Percentiles rank a stretch among this genome's conserved stretches.
phyloP scores from a whole-genome alignment of 768 basidiomycete genomes.

The Leccinum variicolor region DNA sequence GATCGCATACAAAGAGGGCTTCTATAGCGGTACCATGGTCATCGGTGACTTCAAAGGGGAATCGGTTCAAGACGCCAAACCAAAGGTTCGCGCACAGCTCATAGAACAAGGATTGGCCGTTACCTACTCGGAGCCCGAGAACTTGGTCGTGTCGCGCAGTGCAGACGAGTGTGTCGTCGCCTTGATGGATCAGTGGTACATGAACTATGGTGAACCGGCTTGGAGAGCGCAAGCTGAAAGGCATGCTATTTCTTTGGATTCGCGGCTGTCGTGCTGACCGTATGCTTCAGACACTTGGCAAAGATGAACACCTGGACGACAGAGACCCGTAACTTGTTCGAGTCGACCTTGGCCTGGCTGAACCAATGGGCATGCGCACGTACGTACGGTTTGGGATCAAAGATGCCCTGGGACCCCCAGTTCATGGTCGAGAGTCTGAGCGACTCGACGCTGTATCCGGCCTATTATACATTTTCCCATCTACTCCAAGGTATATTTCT shows the following conservation, averaged over 20 bases:
- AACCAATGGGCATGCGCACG: constrained; percentile 99
- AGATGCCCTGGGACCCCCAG: constrained; percentile 93
- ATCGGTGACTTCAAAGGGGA: constrained; percentile 89
- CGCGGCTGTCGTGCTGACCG: constrained; percentile 1
- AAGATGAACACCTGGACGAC: constrained; percentile 86
- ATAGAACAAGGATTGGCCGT: constrained; percentile 77
- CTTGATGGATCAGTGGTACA: constrained; percentile 98
- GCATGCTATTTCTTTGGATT: constrained; percentile 41
- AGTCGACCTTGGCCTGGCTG: constrained; percentile 90
- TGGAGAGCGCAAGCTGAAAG: constrained; percentile 87
- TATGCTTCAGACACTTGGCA: constrained; percentile 56
- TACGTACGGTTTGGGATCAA: constrained; percentile 92
- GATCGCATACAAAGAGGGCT: constrained; percentile 97
- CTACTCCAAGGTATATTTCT: constrained; percentile 74
- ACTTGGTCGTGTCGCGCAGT: constrained; percentile 82
- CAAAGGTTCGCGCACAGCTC: constrained; percentile 80
- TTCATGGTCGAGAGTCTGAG: constrained; percentile 96
- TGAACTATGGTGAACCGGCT: constrained; percentile 90
- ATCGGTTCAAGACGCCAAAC: constrained; percentile 88
- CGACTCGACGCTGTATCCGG: constrained; percentile 98
- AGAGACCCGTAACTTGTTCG: constrained; percentile 93
- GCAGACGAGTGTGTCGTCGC: constrained; percentile 98
- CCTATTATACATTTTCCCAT: constrained; percentile 94
- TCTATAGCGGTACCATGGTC: constrained; percentile 90
- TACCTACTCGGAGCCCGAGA: constrained; percentile 94